These are phyloP conservation scores for Claviceps monticola DNA, from an alignment of 2,329 filamentous ascomycete species.

Conservation along the genomic window DNA sequence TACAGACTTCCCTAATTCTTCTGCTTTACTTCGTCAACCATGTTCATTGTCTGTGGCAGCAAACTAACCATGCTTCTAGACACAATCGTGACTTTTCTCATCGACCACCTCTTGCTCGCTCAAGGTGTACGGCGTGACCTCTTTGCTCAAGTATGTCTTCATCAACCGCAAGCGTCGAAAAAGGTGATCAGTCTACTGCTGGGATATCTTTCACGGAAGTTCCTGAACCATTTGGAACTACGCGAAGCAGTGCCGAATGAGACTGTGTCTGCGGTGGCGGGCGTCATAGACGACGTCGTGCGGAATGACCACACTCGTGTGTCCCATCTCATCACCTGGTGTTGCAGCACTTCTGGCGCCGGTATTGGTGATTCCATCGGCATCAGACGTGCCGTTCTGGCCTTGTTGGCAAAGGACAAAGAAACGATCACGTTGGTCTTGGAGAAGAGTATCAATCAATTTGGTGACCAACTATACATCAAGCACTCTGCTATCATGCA, in stretches of 20 bases:
- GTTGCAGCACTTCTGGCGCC: conserved; percentile 48
- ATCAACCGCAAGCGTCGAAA: conserved; percentile 13
- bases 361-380: conserved; percentile 49
- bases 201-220: conserved; percentile 30
- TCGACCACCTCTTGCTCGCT: conserved; percentile 25
- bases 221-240: conserved; percentile 23
- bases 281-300: conserved; percentile 38
- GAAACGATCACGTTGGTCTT: conserved; percentile 41
- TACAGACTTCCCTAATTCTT: not conserved
- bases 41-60: not conserved
- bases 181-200: conserved; percentile 16
- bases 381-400: conserved; percentile 52
- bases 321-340: conserved; percentile 47
- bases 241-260: conserved; percentile 18
- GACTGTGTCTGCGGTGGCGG: conserved; percentile 42
- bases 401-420: conserved; percentile 38
- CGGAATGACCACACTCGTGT: conserved; percentile 33
- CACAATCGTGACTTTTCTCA: conserved; percentile 20
- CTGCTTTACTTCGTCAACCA: not conserved
- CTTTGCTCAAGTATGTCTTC: conserved; percentile 19
- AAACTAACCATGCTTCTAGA: conserved; percentile 22
- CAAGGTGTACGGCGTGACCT: conserved; percentile 8
- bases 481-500: conserved; percentile 71
- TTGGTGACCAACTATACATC: conserved; percentile 79
- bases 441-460: conserved; percentile 56